Conservation (phyloP, 768 basidiomycete genomes). For the Suillus variegatus region DNA sequence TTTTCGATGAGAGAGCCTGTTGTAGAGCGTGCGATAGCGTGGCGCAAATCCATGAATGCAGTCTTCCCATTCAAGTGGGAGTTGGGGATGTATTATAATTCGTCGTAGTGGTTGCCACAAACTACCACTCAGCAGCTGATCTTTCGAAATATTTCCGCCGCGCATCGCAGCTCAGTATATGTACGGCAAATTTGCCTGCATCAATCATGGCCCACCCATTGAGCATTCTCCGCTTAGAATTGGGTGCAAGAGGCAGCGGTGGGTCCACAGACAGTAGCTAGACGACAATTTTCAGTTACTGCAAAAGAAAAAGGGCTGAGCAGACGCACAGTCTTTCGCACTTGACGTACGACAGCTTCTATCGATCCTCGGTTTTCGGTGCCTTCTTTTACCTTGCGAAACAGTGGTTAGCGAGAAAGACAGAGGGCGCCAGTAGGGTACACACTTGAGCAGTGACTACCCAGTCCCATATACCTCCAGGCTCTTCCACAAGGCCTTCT, state of each 20-base stretch:
- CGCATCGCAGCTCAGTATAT: slow-evolving; percentile 68
- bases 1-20: too few relatives aligned
- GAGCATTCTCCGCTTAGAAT: slow-evolving; percentile 56
- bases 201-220: slow-evolving; percentile 88
- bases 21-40: too few relatives aligned
- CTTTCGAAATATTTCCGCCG: slow-evolving; percentile 65
- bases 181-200: slow-evolving; percentile 77
- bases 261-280: slow-evolving; percentile 63
- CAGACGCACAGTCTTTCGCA: slow-evolving; percentile 67
- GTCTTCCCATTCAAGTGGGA: too few relatives aligned
- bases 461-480: slow-evolving; percentile 75
- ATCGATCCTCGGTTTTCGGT: slow-evolving; percentile 79
- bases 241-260: slow-evolving; percentile 61
- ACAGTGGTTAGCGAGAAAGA: neutral
- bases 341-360: slow-evolving; percentile 68
- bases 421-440: neutral
- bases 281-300: slow-evolving; percentile 2
- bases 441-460: slow-evolving; percentile 69
- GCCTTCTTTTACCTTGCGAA: slow-evolving; percentile 74
- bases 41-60: too few relatives aligned
- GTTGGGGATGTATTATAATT: too few relatives aligned
- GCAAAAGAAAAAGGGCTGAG: neutral
- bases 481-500: slow-evolving; percentile 54
- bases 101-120: too few relatives aligned
- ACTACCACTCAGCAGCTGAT: slow-evolving; percentile 29